Evolutionary conservation across 2,329 filamentous ascomycete species (phyloP).

Genomic region (Fusarium sarcochroum): DNA sequence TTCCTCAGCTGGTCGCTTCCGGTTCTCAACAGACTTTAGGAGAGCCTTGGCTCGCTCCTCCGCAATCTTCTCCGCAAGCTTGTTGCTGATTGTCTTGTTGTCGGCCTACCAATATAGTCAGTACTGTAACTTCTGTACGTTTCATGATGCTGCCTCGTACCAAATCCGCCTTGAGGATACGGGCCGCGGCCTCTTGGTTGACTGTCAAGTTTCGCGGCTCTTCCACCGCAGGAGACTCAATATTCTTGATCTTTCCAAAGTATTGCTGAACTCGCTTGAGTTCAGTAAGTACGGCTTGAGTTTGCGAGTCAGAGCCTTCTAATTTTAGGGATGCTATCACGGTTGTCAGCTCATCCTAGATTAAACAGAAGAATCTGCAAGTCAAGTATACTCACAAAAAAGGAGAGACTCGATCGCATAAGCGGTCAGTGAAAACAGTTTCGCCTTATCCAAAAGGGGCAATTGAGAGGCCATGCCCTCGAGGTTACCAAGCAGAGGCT

Average conservation of each 20-base stretch:
- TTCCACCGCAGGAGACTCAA: constrained; percentile 68
- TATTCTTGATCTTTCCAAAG: constrained; percentile 88
- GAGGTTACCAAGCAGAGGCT: constrained; percentile 79
- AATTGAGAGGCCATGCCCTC: constrained; percentile 80
- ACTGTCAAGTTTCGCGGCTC: constrained; percentile 68
- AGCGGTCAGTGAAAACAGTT: constrained; percentile 88
- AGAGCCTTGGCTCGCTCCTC: constrained; percentile 68
- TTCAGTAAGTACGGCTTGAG: constrained; percentile 88
- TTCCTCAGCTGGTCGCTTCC: constrained; percentile 59
- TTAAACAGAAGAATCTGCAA: rapidly evolving
- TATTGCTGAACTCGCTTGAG: constrained; percentile 90
- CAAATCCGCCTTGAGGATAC: constrained; percentile 87
- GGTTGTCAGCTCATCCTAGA: constrained; percentile 10
- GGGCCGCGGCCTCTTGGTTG: constrained; percentile 82
- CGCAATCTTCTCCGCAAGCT: constrained; percentile 69
- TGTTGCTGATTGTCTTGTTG: constrained; percentile 65
- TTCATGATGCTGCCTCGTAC: constrained; percentile 60
- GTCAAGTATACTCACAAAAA: constrained; percentile 72
- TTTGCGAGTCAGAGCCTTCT: constrained; percentile 83
- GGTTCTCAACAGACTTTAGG: constrained; percentile 61
- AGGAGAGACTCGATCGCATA: constrained; percentile 93
- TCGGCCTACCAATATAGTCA: constrained; percentile 57
- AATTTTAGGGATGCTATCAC: constrained; percentile 77
- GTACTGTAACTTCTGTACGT: constrained; percentile 13
- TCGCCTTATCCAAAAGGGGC: constrained; percentile 94